Conservation (phyloP, 2,329 filamentous ascomycete species). For the Amesomyces nigricolor region DNA sequence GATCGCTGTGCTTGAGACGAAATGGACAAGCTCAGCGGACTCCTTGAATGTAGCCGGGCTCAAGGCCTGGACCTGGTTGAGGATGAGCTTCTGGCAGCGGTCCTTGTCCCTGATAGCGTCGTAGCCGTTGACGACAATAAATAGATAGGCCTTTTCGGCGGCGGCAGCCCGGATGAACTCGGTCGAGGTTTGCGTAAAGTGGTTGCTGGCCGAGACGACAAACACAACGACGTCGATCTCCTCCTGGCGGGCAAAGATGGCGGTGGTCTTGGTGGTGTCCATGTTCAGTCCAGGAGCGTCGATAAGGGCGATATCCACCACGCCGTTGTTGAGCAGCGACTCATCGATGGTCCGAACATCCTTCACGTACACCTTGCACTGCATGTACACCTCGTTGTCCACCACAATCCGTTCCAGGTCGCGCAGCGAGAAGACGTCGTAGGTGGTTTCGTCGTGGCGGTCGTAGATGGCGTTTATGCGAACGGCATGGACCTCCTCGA, state of each 20-base stretch:
- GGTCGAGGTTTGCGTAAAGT: constrained; percentile 95
- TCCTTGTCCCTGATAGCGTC: constrained; percentile 90
- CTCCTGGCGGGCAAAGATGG: constrained; percentile 93
- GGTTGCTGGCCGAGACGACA: constrained; percentile 93
- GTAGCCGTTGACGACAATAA: constrained; percentile 97
- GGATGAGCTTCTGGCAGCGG: constrained; percentile 83
- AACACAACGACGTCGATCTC: constrained; percentile 99
- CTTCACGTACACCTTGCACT: constrained; percentile 95
- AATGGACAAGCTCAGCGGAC: constrained; percentile 86
- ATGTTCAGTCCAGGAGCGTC: constrained; percentile 94
- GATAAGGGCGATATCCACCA: constrained; percentile 95
- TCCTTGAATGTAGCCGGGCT: constrained; percentile 93
- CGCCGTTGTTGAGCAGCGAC: constrained; percentile 91
- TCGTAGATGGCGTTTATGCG: constrained; percentile 76
- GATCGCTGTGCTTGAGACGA: constrained; percentile 94
- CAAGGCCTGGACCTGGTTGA: constrained; percentile 82
- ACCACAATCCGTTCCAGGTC: constrained; percentile 85
- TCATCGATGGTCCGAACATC: constrained; percentile 86
- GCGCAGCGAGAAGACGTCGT: constrained; percentile 73
- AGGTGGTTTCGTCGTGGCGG: constrained; percentile 88
- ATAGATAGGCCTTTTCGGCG: constrained; percentile 95
- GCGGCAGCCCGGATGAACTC: constrained; percentile 96
- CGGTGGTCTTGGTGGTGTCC: constrained; percentile 94
- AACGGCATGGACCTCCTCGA: constrained; percentile 95
- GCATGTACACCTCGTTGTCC: constrained; percentile 81